Evolutionary conservation across 2,329 filamentous ascomycete genomes (phyloP), one percentile per base, ranked within the genome.

Genomic region (Camptophora hylomeconis): DNA sequence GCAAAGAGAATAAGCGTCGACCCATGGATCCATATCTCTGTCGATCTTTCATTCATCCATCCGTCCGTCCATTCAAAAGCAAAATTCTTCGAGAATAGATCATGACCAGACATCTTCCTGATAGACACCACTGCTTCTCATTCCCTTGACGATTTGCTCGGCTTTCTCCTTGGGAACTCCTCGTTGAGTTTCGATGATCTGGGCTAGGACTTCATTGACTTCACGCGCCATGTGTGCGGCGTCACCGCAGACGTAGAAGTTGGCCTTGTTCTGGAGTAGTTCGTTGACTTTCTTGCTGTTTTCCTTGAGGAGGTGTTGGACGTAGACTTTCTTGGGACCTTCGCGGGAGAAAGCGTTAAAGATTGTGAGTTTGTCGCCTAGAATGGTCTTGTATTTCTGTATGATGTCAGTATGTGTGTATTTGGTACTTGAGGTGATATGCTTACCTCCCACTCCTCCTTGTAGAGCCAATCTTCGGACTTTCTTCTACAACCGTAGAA

Each of bases 181-280:
- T 30, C 89, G 72, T 54, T 92, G 71, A 51, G 86, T 74, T 15
- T 84, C 67, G 45, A 98, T 76, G 49, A 95, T 92, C 52, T 92
- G 76, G 15, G 69, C 78, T 23, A 98, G 66, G n/a, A 83, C 73
- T 14, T 76, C 66, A 53, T 92, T 94, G 48, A 94, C 84, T 53
- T 92, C 86, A 33, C 86, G 76, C 25, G 86, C 86, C 86, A 94
- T 94, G 62, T 93, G 86, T 32, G 89, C 81, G 1, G 92, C 92
- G 52, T 98, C 89, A 60, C 89, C 89, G 48, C 92, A 98, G 34
- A 98, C 87, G 54, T 98, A 98, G 55, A 98, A 86, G 59, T 89
- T 94, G 4, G 83, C 89, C 50, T 76, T 76, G 56, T 84, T 67
- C 43, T 79, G 67, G 7, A 98, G 67, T 1, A 98, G 72, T 41